Evolutionary conservation across 1,284 basidiomycete genomes (phyloP), one percentile per base, ranked within the genome.

Genomic region (Rhodotorula glutinis): DNA sequence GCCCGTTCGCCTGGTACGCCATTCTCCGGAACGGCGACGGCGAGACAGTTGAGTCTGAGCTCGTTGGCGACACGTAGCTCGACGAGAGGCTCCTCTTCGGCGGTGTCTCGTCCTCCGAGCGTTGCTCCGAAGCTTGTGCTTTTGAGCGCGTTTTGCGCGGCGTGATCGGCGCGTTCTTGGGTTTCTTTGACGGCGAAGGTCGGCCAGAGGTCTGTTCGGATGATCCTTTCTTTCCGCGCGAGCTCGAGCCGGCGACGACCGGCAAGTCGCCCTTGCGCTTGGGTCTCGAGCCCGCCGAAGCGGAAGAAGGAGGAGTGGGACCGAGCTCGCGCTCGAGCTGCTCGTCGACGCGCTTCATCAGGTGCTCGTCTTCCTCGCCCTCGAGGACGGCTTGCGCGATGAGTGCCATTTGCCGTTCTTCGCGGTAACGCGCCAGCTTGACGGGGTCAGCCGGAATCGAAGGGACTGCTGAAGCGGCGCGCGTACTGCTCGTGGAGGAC

Each of bases 371-470:
- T 17, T 64, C 57, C 38, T 60, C 57, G 14, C 63, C 63, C 25
- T 64, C 63, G 38, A 64, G 63, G 7, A 64, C 30, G 21, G 63
- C 63, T 29, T 60, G 63, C 13, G 53, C 63, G 40, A 64, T 64
- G 14, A 64, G 46, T 27, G 54, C 63, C 62, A 64, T 64, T 44
- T 44, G 27, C 16, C 62, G 57, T 23, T 59, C 57, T 23, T 62
- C 41, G 30, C 51, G 49, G 30, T 10, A 16, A 17, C 19, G 38
- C 29, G n/a, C 13, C 0, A 16, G n/a, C 33, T 38, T 38, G 33
- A 11, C 33, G 11, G 33, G 33, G 27, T 54, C 58, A 25, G 33
- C 21, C 17, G 16, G 49, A 25, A 11, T 13, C 14, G 25, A 25
- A 1, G 49, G 25, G 11, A 16, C 27, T 11, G 49, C 25, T 3